Base-by-base conservation (phyloP, 2,329 filamentous ascomycete species). In the Emydomyces testavorans region DNA sequence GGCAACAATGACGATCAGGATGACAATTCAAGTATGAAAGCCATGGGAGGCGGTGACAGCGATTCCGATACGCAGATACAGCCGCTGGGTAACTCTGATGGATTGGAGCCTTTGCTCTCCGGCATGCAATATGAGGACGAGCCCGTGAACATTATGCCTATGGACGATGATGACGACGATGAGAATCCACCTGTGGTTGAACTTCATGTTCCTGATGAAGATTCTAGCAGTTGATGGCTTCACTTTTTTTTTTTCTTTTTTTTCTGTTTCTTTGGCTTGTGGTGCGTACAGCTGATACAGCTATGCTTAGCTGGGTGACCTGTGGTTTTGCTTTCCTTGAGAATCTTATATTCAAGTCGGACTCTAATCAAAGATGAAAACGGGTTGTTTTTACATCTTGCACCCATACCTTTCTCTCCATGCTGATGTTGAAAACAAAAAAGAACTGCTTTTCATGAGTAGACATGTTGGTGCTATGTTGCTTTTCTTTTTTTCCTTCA, bases 151-250 rank as follows among this genome's bases (percentile, higher is more conserved):
- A 49, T 45, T 15, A 24, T 37, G 34, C 32, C 23, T 24, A 36
- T 29, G 28, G 37, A 37, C 6, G 50, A 62, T 21, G 60, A 57
- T 13, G 62, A 59, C 20, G 64, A 62, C 10, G 60, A 65, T 31
- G 62, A 68, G 23, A 63, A 67, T 3, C 56, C 67, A 16, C 64
- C 67, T 2, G 67, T 70, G 28, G 61, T 68, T 41, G 68, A 71
- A 54, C 54, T 70, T 28, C 62, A 57, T 36, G 61, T 68, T 34
- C 58, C 57, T 16, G 63, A 66, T 13, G 64, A 67, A 8, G 61
- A 65, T 18, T 38, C 31, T 11, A 47, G 45, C 38, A 46, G 29
- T 23, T 42, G 13, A 35, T n/a, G n/a, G 23, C 16, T 18, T 8
- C 15, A 28, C 20, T 16, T 6, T 34, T 26, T 23, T 18, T 15